Conservation (phyloP, 2,329 filamentous ascomycete species). For the Cercospora berteroae region DNA sequence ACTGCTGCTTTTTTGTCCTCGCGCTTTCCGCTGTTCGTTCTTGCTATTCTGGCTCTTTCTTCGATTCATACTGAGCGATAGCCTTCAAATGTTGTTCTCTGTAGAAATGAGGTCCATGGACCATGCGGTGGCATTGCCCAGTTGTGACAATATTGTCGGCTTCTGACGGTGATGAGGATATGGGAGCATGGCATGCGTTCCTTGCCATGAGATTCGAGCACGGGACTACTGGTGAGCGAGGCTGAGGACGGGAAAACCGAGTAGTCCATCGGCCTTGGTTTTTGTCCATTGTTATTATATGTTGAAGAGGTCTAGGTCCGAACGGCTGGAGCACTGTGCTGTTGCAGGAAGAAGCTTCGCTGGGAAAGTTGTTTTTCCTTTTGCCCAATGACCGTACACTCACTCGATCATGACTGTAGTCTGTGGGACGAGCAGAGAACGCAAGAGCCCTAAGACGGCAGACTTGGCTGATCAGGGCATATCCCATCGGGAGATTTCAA, state of each 20-base stretch:
- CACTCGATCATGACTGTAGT: no score
- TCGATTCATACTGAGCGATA: not conserved
- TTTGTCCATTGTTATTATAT: not conserved
- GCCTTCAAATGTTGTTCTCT: not conserved
- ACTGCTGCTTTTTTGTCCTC: not conserved
- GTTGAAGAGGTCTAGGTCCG: not conserved
- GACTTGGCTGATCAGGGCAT: no score
- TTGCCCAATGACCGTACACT: no score
- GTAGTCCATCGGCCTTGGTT: not conserved
- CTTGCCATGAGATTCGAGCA: not conserved
- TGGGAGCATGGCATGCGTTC: not conserved
- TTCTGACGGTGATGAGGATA: not conserved
- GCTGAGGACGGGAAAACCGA: not conserved
- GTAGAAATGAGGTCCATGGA: not conserved
- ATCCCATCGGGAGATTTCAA: no score
- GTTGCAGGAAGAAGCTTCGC: no score
- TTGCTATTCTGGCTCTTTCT: not conserved
- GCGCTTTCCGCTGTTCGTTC: not conserved
- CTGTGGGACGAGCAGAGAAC: no score
- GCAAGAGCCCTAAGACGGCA: no score
- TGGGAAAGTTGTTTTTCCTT: no score
- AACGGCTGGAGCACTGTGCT: not conserved
- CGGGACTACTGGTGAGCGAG: not conserved
- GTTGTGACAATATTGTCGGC: not conserved
- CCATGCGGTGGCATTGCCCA: not conserved